Evolutionary conservation across 768 basidiomycete genomes (phyloP).

Genomic region (Mycena metata): DNA sequence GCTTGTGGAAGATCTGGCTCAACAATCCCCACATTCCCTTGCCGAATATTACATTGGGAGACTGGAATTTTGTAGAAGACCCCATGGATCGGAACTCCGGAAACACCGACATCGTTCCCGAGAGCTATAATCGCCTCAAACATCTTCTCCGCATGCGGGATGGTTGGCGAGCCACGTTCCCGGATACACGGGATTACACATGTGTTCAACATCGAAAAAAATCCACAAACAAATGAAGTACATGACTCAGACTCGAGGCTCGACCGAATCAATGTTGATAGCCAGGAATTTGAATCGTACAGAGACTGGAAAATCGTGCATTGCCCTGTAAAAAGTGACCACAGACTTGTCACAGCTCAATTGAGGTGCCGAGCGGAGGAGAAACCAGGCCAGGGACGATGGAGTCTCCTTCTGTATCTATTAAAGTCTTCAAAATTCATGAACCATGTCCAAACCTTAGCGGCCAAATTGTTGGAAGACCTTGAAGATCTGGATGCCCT

Average conservation of each 20-base stretch:
- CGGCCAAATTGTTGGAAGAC: neutral
- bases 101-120: neutral
- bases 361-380: too few species aligned
- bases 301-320: neutral
- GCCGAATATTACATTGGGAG: too few species aligned
- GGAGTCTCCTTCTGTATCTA: neutral
- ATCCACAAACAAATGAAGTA: neutral
- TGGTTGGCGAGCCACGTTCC: too few species aligned
- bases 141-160: too few species aligned
- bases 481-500: neutral
- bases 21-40: too few species aligned
- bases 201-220: neutral
- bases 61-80: constrained; percentile 6
- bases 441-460: neutral
- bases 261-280: neutral
- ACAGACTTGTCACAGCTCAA: neutral
- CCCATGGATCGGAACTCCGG: neutral
- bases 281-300: neutral
- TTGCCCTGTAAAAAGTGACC: neutral
- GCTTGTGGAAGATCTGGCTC: too few species aligned
- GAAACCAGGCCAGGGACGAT: too few species aligned
- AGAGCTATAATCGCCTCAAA: neutral
- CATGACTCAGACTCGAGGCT: neutral
- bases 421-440: neutral
- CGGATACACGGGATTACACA: neutral